Conservation (phyloP, 345 rosid species). For the Physaria fendleri region DNA sequence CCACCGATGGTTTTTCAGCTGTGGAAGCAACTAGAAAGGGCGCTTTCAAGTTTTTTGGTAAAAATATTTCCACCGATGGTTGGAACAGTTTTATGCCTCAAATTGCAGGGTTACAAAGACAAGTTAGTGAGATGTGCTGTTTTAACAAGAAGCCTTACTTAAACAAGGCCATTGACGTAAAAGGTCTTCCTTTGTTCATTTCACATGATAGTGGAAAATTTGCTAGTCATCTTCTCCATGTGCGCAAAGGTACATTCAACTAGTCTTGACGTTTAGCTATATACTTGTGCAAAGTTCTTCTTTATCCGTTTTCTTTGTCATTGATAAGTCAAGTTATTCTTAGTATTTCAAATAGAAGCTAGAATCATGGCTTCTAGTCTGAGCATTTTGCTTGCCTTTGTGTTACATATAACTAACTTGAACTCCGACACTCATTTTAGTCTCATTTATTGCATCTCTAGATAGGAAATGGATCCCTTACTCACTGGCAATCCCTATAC, state of each 20-base stretch:
- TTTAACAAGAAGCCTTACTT: slow-evolving; percentile 33
- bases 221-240: slow-evolving; percentile 32
- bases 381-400: neutral
- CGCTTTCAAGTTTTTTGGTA: slow-evolving; percentile 35
- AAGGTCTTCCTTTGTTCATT: slow-evolving; percentile 34
- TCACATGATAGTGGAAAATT: slow-evolving; percentile 39
- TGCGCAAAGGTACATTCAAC: slow-evolving; percentile 41
- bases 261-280: neutral
- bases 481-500: neutral
- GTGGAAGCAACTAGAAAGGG: slow-evolving; percentile 39
- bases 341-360: neutral
- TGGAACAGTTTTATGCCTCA: slow-evolving; percentile 40
- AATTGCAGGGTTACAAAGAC: slow-evolving; percentile 40
- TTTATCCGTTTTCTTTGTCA: neutral
- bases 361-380: neutral
- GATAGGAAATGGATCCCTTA: neutral
- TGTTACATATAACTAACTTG: neutral
- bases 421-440: neutral
- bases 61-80: slow-evolving; percentile 25
- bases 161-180: slow-evolving; percentile 27
- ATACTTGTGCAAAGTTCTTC: neutral
- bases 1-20: slow-evolving; percentile 33
- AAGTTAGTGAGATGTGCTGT: slow-evolving; percentile 40
- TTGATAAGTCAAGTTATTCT: neutral
- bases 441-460: neutral